These are phyloP conservation scores for Paramecium pentaurelia DNA, from an alignment of 73 alveolate genomes.

Conservation along the genomic window DNA sequence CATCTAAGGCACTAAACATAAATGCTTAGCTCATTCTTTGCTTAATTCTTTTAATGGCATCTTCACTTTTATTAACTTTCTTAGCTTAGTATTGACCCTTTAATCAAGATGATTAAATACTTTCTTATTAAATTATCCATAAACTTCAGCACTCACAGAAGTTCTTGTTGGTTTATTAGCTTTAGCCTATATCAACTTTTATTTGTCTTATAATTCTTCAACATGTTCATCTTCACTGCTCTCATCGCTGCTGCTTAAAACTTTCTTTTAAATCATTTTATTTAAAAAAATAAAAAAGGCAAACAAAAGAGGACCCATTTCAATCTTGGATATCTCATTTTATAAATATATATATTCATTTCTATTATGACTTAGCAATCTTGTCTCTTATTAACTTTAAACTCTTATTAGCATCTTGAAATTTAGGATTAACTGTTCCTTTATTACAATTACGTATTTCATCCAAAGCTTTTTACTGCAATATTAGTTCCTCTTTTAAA, in stretches of 20 bases:
- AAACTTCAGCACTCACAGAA: slow-evolving; percentile 98
- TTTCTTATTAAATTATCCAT: slow-evolving; percentile 93
- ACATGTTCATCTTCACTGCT: slow-evolving; percentile 57
- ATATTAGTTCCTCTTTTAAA: not conserved
- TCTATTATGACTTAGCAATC: not conserved
- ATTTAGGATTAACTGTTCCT: not conserved
- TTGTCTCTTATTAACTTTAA: not conserved
- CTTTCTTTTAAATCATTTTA: slow-evolving; percentile 51
- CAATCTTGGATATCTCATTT: not conserved
- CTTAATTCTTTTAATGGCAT: slow-evolving; percentile 76
- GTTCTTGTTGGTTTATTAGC: slow-evolving; percentile 68
- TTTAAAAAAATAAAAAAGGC: not conserved
- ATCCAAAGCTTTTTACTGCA: not conserved
- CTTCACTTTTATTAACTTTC: slow-evolving; percentile 77
- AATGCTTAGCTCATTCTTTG: slow-evolving; percentile 85
- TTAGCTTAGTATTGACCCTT: slow-evolving; percentile 78
- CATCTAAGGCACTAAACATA: slow-evolving; percentile 86
- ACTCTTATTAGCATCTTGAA: not conserved
- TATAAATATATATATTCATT: not conserved
- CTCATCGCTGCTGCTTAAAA: slow-evolving; percentile 49
- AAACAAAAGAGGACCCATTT: not conserved
- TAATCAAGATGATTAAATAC: slow-evolving; percentile 30
- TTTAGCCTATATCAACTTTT: slow-evolving; percentile 28
- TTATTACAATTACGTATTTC: not conserved
- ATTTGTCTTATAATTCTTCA: slow-evolving; percentile 44